Percentiles rank a stretch among this genome's conserved stretches.
Evolutionary conservation across 1,139 yeast species (phyloP).

Genomic region (Magnusiomyces suaveolens): DNA sequence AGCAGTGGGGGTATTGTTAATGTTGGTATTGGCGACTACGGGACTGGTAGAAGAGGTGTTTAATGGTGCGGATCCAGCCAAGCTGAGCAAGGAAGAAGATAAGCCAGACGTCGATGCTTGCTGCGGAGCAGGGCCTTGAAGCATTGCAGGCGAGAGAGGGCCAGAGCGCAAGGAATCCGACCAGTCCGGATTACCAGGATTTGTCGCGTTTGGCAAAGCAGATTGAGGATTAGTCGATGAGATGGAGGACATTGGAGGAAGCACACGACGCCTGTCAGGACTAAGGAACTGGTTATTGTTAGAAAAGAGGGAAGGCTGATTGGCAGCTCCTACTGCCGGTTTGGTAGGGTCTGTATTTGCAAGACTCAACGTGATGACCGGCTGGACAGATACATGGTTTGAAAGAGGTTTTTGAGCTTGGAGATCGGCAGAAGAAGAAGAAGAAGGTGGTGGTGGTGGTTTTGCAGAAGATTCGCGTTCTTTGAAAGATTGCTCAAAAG

Average conservation of each 20-base stretch:
- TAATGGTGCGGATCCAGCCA: background rate
- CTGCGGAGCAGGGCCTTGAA: slow-evolving; percentile 26
- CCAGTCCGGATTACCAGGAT: slow-evolving; percentile 22
- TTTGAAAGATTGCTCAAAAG: slow-evolving; percentile 91
- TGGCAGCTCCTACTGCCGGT: too few relatives aligned
- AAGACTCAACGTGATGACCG: too few relatives aligned
- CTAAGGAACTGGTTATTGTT: slow-evolving; percentile 19
- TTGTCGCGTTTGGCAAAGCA: background rate
- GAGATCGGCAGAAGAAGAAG: slow-evolving; percentile 5
- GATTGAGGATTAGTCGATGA: slow-evolving; percentile 30
- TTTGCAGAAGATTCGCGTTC: slow-evolving; percentile 31
- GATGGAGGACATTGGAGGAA: slow-evolving; percentile 32
- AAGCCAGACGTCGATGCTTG: background rate
- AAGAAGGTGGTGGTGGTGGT: background rate
- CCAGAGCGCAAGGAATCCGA: slow-evolving; percentile 26
- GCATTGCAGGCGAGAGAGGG: slow-evolving; percentile 30
- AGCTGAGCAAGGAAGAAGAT: slow-evolving; percentile 1
- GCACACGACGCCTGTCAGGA: slow-evolving; percentile 28
- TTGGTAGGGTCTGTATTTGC: too few relatives aligned
- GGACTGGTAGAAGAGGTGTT: background rate
- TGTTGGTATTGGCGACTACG: background rate
- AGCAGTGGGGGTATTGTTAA: slow-evolving; percentile 5
- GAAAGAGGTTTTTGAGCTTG: background rate
- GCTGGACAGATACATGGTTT: too few relatives aligned
- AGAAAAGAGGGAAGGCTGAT: background rate